phyloP scores from a whole-genome alignment of 2,329 filamentous ascomycete species.

The Lasiodiplodia sp. region DNA sequence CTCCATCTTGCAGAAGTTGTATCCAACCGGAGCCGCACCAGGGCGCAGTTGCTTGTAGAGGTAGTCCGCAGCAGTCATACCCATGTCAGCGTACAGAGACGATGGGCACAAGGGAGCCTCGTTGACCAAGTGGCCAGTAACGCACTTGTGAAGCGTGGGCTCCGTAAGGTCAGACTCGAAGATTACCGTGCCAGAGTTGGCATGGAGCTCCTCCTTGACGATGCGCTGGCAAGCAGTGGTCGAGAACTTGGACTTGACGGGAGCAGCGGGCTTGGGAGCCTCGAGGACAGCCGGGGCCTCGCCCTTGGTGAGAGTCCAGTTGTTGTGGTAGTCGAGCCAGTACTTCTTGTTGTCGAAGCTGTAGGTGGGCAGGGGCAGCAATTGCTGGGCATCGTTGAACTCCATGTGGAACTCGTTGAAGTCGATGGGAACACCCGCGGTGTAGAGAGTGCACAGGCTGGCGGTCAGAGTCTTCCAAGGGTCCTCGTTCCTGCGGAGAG shows the following conservation, averaged over 20 bases:
- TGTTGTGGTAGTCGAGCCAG: constrained; percentile 74
- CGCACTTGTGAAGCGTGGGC: constrained; percentile 67
- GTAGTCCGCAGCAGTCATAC: constrained; percentile 71
- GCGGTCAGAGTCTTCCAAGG: constrained; percentile 69
- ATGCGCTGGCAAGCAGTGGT: constrained; percentile 72
- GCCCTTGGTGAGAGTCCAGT: constrained; percentile 76
- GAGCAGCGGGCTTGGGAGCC: constrained; percentile 47
- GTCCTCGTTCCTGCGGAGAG: constrained; percentile 68
- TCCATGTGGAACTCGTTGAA: constrained; percentile 75
- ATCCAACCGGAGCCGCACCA: constrained; percentile 61
- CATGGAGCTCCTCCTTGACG: constrained; percentile 68
- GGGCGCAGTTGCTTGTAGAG: constrained; percentile 70
- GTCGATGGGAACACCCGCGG: constrained; percentile 67
- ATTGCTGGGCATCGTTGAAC: constrained; percentile 64
- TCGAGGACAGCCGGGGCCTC: constrained; percentile 57
- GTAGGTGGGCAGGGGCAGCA: constrained; percentile 73
- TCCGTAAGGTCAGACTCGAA: constrained; percentile 72
- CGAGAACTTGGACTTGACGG: constrained; percentile 63
- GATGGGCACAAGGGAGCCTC: constrained; percentile 72
- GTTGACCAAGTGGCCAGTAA: constrained; percentile 73
- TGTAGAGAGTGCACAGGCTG: constrained; percentile 67
- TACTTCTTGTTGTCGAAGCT: constrained; percentile 75
- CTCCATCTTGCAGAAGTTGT: constrained; percentile 72
- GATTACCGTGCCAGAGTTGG: constrained; percentile 65
- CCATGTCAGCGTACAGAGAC: constrained; percentile 69